phyloP scores from a whole-genome alignment of 2,329 filamentous ascomycete genomes.

The Trichoderma semiorbis region DNA sequence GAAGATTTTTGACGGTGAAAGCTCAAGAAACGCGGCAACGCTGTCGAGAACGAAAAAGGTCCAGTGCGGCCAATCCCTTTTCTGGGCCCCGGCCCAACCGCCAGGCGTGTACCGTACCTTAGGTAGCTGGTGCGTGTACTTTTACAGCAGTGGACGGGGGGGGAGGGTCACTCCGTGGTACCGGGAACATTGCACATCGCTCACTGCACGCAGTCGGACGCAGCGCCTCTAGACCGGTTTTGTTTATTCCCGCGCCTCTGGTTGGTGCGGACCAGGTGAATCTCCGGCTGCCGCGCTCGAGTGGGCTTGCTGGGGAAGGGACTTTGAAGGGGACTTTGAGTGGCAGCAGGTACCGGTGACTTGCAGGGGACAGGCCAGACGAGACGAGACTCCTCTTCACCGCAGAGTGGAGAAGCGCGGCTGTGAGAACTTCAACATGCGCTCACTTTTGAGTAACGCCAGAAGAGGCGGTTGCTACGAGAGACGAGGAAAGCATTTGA shows the following conservation, averaged over 20 bases:
- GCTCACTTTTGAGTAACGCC: neutral
- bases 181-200: neutral
- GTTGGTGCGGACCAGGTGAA: constrained; percentile 14
- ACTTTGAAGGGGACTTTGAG: neutral
- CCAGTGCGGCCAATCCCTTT: constrained; percentile 16
- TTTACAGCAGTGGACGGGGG: neutral
- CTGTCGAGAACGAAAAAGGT: constrained; percentile 5
- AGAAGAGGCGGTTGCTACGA: neutral
- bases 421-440: constrained; percentile 1
- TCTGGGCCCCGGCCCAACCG: constrained; percentile 12
- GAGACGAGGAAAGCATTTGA: neutral
- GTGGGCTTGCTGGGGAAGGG: constrained; percentile 1
- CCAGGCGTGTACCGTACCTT: neutral
- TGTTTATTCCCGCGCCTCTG: neutral
- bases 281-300: constrained; percentile 15
- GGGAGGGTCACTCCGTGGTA: neutral
- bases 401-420: constrained; percentile 16
- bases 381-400: constrained; percentile 1
- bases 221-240: constrained; percentile 11
- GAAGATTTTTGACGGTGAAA: neutral
- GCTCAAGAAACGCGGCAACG: constrained; percentile 9
- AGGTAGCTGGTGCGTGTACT: too few species aligned
- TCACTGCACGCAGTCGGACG: neutral
- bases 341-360: constrained; percentile 15
- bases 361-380: constrained; percentile 2